These are phyloP conservation scores for Drechslera avenae DNA, from an alignment of 2,329 filamentous ascomycete genomes.

Conservation along the genomic window DNA sequence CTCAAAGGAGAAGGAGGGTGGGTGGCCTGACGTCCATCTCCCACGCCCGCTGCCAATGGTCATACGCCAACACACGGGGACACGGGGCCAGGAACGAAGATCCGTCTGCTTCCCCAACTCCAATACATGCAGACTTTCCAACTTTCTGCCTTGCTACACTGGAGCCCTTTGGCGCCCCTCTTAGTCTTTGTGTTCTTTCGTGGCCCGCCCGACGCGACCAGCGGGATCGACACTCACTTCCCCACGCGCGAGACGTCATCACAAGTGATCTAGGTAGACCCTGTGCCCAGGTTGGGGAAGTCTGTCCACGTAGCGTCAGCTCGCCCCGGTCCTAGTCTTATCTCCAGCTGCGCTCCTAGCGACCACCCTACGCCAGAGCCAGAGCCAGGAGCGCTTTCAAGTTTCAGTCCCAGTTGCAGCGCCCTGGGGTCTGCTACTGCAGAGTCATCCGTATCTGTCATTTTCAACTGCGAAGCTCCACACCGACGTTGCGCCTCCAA, in stretches of 20 bases:
- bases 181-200: constrained; percentile 1
- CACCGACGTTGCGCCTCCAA: constrained; percentile 6
- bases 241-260: constrained; percentile 28
- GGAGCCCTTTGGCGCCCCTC: constrained; percentile 6
- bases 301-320: constrained; percentile 26
- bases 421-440: constrained; percentile 1
- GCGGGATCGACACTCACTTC: constrained; percentile 9
- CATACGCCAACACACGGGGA: constrained; percentile 33
- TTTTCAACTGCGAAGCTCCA: constrained; percentile 5
- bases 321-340: constrained; percentile 19
- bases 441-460: constrained; percentile 6
- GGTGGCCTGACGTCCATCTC: constrained; percentile 30
- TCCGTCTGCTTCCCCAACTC: constrained; percentile 18
- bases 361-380: constrained; percentile 12
- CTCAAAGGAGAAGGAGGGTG: constrained; percentile 25
- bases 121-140: background rate
- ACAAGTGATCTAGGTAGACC: constrained; percentile 8
- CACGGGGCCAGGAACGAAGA: constrained; percentile 25
- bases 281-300: constrained; percentile 27
- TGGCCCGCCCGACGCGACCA: constrained; percentile 20
- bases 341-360: constrained; percentile 23
- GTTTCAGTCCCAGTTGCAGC: background rate
- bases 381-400: background rate
- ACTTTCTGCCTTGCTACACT: constrained; percentile 8
- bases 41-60: constrained; percentile 31